Evolutionary conservation across 2,329 filamentous ascomycete species (phyloP).

Genomic region (Trichoderma semiorbis): DNA sequence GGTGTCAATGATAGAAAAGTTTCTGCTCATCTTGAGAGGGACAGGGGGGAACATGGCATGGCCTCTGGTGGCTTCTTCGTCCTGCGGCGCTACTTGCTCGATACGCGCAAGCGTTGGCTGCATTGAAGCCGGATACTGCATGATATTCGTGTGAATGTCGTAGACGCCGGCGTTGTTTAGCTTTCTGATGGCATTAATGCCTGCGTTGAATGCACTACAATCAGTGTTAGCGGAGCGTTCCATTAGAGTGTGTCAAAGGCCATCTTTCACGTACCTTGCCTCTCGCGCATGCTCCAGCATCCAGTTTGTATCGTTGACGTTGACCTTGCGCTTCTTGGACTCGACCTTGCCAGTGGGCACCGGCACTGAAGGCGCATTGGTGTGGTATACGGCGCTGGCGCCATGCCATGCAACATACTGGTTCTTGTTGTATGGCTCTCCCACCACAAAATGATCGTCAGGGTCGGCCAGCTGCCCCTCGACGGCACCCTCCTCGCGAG

Average conservation of each 20-base stretch:
- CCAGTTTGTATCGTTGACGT: constrained; percentile 93
- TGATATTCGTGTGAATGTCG: constrained; percentile 87
- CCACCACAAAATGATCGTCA: constrained; percentile 71
- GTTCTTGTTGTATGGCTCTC: constrained; percentile 95
- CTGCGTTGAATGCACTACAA: constrained; percentile 78
- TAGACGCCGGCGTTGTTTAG: constrained; percentile 75
- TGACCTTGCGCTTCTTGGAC: constrained; percentile 77
- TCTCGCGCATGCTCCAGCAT: constrained; percentile 91
- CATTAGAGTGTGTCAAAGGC: constrained; percentile 7
- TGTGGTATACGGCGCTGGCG: constrained; percentile 92
- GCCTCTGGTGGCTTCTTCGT: constrained; percentile 30
- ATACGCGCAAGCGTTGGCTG: constrained; percentile 85
- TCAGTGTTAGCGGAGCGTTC: background rate
- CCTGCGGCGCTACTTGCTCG: constrained; percentile 60
- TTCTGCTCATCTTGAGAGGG: constrained; percentile 48
- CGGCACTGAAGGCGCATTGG: constrained; percentile 72
- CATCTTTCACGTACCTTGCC: constrained; percentile 64
- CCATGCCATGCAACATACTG: constrained; percentile 99
- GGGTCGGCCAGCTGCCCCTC: constrained; percentile 93
- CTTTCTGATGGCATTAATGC: constrained; percentile 64
- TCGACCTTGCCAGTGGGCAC: constrained; percentile 72
- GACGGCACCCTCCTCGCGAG: constrained; percentile 70
- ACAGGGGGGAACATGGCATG: constrained; percentile 46
- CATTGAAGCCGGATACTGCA: constrained; percentile 84
- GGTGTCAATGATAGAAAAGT: constrained; percentile 55